These are phyloP conservation scores for Lecanicillium sp. DNA, from an alignment of 2,329 filamentous ascomycete species.

Conservation along the genomic window DNA sequence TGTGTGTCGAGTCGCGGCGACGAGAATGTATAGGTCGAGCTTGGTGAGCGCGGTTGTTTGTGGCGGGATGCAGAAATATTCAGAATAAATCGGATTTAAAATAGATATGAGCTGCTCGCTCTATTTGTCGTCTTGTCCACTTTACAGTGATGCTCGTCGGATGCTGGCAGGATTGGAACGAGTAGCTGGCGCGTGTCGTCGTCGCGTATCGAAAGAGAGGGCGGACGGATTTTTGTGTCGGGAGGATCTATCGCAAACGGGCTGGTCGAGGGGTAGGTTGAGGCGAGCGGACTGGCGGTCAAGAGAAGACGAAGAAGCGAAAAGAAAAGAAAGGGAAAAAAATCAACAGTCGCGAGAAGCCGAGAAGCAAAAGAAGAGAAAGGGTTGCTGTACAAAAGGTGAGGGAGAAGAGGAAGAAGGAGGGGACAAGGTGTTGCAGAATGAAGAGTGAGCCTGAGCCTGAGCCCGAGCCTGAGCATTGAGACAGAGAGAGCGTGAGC, in stretches of 20 bases:
- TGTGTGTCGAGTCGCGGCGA: not conserved
- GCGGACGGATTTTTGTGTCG: not conserved
- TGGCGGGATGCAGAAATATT: too few species aligned
- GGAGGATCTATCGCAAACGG: slow-evolving; percentile 5
- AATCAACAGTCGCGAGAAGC: too few species aligned
- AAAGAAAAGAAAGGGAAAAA: slow-evolving; percentile 4
- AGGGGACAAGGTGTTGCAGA: slow-evolving; percentile 11
- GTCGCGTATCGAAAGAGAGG: slow-evolving; percentile 11
- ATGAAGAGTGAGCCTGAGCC: too few species aligned
- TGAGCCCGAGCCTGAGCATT: too few species aligned
- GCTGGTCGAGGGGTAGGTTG: not conserved
- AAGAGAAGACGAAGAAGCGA: not conserved
- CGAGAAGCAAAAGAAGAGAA: not conserved
- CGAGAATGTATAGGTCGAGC: not conserved
- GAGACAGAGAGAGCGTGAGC: slow-evolving; percentile 2
- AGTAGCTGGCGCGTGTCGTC: not conserved
- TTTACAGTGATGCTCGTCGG: too few species aligned
- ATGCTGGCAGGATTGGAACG: not conserved
- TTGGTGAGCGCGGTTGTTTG: too few species aligned
- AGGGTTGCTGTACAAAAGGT: too few species aligned
- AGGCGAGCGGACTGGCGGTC: not conserved
- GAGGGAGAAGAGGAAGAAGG: slow-evolving; percentile 1
- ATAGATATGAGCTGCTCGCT: too few species aligned
- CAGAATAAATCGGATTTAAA: too few species aligned
- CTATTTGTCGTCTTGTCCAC: too few species aligned